Evolutionary conservation across 2,329 filamentous ascomycete species (phyloP), one percentile per base, ranked within the genome.

Genomic region (Polytolypa hystricis): DNA sequence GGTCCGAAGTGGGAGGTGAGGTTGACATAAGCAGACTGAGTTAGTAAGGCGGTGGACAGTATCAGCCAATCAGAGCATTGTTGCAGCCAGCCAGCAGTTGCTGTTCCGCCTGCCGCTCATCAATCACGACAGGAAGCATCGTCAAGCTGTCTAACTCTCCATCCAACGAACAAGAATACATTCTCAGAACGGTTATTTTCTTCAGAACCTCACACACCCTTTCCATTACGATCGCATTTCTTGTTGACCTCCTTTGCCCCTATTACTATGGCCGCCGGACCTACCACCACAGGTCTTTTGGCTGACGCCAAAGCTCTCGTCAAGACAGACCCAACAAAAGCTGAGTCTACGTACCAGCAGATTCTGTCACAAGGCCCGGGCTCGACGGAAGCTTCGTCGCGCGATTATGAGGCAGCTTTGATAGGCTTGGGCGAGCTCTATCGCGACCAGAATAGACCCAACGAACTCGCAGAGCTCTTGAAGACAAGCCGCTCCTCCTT

Each of bases 341-440:
- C 89, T 45, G 86, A 93, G 67, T 69, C 74, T 52, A 77, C 84
- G 58, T 96, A 89, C 72, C 85, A 89, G 64, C 81, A 91, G 39
- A 83, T 96, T 57, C 76, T 95, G 48, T 79, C 85, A 36, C 81
- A 84, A 64, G 78, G 84, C 25, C 86, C 87, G 15, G 83, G 84
- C 35, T 77, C 81, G 42, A 91, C 78, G 41, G 91, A 98, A 62
- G 76, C 81, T 25, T 84, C 87, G 41, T 78, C 89, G 48, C 80
- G 83, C 61, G 85, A 94, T 61, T 98, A 95, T 54, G 91, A 98
- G 69, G 73, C 73, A 49, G 86, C 91, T 17, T 65, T 98, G 58
- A 74, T 95, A 55, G 84, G 81, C 47, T 67, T 98, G 56, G 91
- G 91, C 52, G 83, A 93, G 73, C 73, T 96, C 48, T 95, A 95